These are phyloP conservation scores for Hygrophila difformis DNA, from an alignment of 257 asterid genomes.

Conservation along the genomic window DNA sequence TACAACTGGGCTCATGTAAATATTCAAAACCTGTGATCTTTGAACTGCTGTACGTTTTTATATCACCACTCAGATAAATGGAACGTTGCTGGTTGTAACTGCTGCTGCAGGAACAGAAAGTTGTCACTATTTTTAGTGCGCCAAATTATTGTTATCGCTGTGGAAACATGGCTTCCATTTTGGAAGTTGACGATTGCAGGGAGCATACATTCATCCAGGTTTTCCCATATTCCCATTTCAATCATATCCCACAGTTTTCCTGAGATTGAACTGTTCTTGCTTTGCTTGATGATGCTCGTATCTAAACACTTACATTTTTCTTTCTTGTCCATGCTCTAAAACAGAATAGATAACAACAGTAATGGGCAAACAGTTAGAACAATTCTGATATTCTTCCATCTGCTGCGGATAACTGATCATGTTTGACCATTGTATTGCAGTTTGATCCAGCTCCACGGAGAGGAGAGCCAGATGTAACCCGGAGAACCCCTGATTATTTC, in stretches of 20 bases:
- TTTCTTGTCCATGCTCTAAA: too few species aligned
- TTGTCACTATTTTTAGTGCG: conserved; percentile 74
- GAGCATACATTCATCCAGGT: conserved; percentile 77
- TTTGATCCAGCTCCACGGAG: conserved; percentile 86
- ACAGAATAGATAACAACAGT: too few species aligned
- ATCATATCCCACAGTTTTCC: not conserved
- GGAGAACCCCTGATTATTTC: conserved; percentile 76
- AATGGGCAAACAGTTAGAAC: too few species aligned
- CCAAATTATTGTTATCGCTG: conserved; percentile 84
- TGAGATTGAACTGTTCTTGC: too few species aligned
- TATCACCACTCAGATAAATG: not conserved
- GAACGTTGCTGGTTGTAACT: conserved; percentile 11
- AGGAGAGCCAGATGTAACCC: conserved; percentile 73
- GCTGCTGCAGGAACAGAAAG: conserved; percentile 72
- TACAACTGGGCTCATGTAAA: conserved; percentile 84
- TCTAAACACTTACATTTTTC: too few species aligned
- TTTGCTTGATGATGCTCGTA: not conserved
- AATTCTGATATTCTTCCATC: too few species aligned
- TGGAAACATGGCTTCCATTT: conserved; percentile 79
- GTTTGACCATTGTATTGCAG: conserved; percentile 24
- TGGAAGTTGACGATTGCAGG: conserved; percentile 77
- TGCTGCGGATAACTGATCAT: conserved; percentile 2
- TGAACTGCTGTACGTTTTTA: not conserved
- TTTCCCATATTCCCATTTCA: not conserved
- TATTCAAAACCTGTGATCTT: conserved; percentile 5